These are phyloP conservation scores for Chytriomyces confervae DNA, from an alignment of 192 early-diverging fungal genomes.

Conservation along the genomic window DNA sequence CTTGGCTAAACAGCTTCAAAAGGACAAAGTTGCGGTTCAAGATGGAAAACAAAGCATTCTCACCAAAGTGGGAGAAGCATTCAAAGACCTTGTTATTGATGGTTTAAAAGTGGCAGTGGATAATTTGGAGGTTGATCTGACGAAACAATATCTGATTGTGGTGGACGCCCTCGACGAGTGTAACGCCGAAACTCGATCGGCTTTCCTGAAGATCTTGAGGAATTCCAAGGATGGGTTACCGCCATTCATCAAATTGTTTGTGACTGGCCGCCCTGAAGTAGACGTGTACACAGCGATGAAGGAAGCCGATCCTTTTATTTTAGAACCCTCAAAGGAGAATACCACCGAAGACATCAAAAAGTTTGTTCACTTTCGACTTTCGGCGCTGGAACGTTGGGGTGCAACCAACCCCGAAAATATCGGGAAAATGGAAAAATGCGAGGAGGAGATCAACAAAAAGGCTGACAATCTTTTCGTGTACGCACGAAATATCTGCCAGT, in stretches of 20 bases:
- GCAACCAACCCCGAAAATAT: background rate
- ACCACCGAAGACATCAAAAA: background rate
- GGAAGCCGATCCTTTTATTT: background rate
- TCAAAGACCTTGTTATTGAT: background rate
- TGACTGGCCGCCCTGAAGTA: background rate
- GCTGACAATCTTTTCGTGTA: background rate
- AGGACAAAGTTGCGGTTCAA: background rate
- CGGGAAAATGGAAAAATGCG: background rate
- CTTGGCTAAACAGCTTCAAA: too few relatives aligned
- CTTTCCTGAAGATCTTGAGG: background rate
- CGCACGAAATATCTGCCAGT: background rate
- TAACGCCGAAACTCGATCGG: background rate
- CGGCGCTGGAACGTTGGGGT: background rate
- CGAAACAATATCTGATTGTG: slow-evolving; percentile 6
- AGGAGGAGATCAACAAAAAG: background rate
- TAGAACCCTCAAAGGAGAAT: background rate
- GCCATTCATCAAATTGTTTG: background rate
- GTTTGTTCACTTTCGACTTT: background rate
- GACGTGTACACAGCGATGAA: background rate
- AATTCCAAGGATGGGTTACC: background rate
- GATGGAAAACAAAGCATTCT: background rate
- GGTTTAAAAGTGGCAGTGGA: background rate
- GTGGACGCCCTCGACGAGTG: background rate
- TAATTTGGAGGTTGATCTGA: too few relatives aligned
- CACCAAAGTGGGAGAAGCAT: background rate